Percentiles rank a stretch among this genome's conserved stretches.
Evolutionary conservation across 306 rosid genomes (phyloP).

Genomic region (Glycine tomentella): DNA sequence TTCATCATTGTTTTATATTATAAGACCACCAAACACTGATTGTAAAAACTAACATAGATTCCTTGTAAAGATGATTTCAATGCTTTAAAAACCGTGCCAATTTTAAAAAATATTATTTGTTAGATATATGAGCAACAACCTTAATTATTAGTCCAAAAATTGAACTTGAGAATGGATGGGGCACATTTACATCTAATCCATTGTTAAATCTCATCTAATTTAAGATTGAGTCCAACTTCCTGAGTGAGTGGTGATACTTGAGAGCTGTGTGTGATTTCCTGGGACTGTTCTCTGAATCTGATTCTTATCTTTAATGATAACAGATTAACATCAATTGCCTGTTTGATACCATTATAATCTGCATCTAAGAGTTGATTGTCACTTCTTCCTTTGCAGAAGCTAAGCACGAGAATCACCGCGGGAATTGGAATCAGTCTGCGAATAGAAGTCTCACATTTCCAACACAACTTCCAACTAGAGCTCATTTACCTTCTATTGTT

Average conservation of each 20-base stretch:
- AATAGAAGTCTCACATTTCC: conserved; percentile 83
- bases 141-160: conserved; percentile 3
- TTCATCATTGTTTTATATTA: conserved; percentile 24
- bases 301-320: conserved; percentile 26
- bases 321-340: neutral
- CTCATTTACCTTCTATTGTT: no score
- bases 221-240: conserved; percentile 1
- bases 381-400: conserved; percentile 58
- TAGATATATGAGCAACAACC: no score
- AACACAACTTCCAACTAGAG: conserved; percentile 82
- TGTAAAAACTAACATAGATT: neutral
- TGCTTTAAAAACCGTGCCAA: conserved; percentile 15
- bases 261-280: conserved; percentile 15
- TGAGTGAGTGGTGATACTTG: neutral
- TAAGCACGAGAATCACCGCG: conserved; percentile 60
- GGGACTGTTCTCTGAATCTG: conserved; percentile 15
- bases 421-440: no score
- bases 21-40: conserved; percentile 23
- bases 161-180: conserved; percentile 18
- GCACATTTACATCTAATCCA: conserved; percentile 7
- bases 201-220: no score
- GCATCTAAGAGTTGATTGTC: conserved; percentile 33
- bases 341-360: conserved; percentile 23
- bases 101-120: no score
- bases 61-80: conserved; percentile 22